Base-by-base conservation (phyloP, 1,139 yeast species). In the Diutina mesorugosa region DNA sequence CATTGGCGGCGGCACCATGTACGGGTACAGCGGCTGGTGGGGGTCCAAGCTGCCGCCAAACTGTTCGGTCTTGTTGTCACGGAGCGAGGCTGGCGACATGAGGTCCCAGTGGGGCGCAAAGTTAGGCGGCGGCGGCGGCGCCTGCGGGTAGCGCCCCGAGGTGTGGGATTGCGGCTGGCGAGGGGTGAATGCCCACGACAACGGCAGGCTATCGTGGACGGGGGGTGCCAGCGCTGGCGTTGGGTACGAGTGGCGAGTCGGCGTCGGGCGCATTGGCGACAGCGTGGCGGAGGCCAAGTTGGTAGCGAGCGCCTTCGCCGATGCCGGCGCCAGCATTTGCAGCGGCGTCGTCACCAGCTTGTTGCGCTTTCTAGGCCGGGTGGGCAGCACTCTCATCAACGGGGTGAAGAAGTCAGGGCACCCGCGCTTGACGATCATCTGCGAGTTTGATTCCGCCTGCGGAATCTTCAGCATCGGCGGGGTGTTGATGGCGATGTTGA, bases 321-420 rank as follows among this genome's bases (percentile, higher is more conserved):
- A 38, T 2, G 51, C 32, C 35, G 29, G 51, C 16, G 51, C 35
- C 18, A 30, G 51, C 38, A 14, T 30, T 21, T 18, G 50, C n/a
- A 9, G 9, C 29, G 51, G 51, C 16, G 51, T 47, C 41, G 41
- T 35, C 41, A 35, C 41, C 51, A 47, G 51, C 51, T 28, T 30
- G 18, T 59, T 53, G 45, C 58, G 61, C 56, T 60, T 59, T 59
- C 60, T 61, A 16, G 60, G 61, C n/a, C 62, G 59, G 46, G 62
- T 65, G 3, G 79, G 80, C 45, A 73, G 69, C 4, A 76, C 80
- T 62, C 76, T 67, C 79, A 76, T 75, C 57, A 77, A 65, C 0
- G 80, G 80, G 5, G 78, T 76, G 64, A 72, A 74, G 56, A 73
- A 68, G 61, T 76, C 79, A 8, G 80, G 80, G 38, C 74, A 76